These are phyloP conservation scores for Ceratocystis albifundus DNA, from an alignment of 2,329 filamentous ascomycete genomes.

Conservation along the genomic window DNA sequence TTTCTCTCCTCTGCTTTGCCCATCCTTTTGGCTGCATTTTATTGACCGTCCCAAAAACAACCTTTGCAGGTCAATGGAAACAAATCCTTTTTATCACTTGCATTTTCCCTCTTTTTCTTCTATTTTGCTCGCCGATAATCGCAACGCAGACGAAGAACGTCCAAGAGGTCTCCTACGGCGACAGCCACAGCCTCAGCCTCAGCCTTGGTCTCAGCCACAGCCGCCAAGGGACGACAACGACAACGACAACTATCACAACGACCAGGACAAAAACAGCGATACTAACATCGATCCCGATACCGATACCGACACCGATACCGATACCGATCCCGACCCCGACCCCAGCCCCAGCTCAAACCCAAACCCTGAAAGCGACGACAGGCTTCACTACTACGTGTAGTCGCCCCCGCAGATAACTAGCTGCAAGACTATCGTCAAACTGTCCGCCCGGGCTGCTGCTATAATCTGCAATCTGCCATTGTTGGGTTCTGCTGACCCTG, in stretches of 20 bases:
- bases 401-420: too few relatives aligned
- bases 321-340: neutral
- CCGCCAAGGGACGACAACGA: neutral
- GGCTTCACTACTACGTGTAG: too few relatives aligned
- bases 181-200: constrained; percentile 1
- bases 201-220: neutral
- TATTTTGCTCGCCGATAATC: neutral
- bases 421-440: neutral
- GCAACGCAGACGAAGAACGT: neutral
- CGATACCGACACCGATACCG: neutral
- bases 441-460: neutral
- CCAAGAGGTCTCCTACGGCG: neutral
- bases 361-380: too few relatives aligned
- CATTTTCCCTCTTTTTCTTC: neutral
- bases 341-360: neutral
- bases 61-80: constrained; percentile 13
- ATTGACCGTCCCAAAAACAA: constrained; percentile 4
- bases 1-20: neutral
- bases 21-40: neutral
- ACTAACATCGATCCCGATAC: neutral
- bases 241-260: neutral
- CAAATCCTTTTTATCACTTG: neutral
- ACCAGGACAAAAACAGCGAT: neutral
- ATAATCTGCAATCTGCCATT: too few relatives aligned
- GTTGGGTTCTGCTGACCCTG: neutral